These are phyloP conservation scores for Eucommia ulmoides DNA, from an alignment of 257 asterid genomes.

Conservation along the genomic window DNA sequence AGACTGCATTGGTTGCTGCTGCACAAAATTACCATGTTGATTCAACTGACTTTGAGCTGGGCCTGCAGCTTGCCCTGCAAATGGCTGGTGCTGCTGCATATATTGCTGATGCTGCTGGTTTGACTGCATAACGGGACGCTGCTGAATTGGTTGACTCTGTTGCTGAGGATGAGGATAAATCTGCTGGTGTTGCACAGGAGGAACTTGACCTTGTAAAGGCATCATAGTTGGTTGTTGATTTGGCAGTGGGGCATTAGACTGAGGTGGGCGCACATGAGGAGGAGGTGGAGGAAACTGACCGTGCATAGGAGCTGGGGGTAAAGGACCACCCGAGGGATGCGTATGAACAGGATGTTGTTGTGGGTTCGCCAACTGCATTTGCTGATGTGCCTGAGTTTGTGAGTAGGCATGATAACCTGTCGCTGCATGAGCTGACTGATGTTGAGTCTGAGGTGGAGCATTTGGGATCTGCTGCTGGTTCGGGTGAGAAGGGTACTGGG, in stretches of 20 bases:
- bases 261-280: constrained; percentile 36
- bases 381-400: constrained; percentile 46
- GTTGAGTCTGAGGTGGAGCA: constrained; percentile 30
- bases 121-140: constrained; percentile 38
- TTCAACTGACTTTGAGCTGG: constrained; percentile 38
- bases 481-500: constrained; percentile 23
- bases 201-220: constrained; percentile 38
- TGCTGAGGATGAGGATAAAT: constrained; percentile 45
- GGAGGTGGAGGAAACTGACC: constrained; percentile 51
- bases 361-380: constrained; percentile 30
- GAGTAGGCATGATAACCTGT: constrained; percentile 57
- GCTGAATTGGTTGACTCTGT: constrained; percentile 29
- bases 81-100: constrained; percentile 48
- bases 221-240: constrained; percentile 35
- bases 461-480: too few relatives aligned
- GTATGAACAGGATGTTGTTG: constrained; percentile 36
- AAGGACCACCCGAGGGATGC: constrained; percentile 30
- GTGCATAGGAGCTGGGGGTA: constrained; percentile 34
- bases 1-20: constrained; percentile 43
- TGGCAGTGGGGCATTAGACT: constrained; percentile 30
- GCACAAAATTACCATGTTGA: constrained; percentile 34
- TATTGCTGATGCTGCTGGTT: constrained; percentile 44
- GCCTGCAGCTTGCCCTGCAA: constrained; percentile 12
- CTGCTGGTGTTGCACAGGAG: constrained; percentile 38
- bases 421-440: constrained; percentile 33